Percentiles rank a stretch among this genome's conserved stretches.
phyloP scores from a whole-genome alignment of 805 yeast species.

The Candida fluviatilis region DNA sequence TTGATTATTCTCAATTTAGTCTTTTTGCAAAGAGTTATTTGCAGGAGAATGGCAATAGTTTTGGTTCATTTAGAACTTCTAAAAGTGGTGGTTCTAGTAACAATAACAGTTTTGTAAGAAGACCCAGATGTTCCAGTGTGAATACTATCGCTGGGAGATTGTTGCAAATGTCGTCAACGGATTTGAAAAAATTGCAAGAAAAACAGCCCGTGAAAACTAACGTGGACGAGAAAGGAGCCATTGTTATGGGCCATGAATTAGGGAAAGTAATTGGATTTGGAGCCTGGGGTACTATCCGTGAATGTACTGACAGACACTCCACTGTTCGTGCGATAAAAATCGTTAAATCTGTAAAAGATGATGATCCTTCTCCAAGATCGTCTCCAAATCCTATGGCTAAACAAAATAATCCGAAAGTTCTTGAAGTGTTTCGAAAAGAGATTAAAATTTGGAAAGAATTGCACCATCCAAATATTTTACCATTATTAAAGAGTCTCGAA shows the following conservation, averaged over 20 bases:
- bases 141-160: constrained; percentile 40
- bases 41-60: constrained; percentile 16
- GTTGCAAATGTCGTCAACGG: constrained; percentile 35
- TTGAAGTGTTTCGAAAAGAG: constrained; percentile 63
- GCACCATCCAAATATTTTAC: constrained; percentile 61
- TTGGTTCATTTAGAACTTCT: constrained; percentile 18
- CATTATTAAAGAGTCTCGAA: constrained; percentile 57
- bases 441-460: constrained; percentile 70
- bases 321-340: constrained; percentile 56
- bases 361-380: constrained; percentile 7
- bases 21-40: constrained; percentile 34
- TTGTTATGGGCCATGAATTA: constrained; percentile 55
- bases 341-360: constrained; percentile 35
- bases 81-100: constrained; percentile 13
- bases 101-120: constrained; percentile 27
- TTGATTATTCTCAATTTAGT: constrained; percentile 43
- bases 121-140: constrained; percentile 26
- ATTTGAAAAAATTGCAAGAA: constrained; percentile 23
- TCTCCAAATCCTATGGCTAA: constrained; percentile 9
- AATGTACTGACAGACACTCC: constrained; percentile 45
- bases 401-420: constrained; percentile 43
- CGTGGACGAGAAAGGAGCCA: constrained; percentile 65
- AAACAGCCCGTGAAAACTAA: constrained; percentile 25
- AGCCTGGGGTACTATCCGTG: constrained; percentile 85
- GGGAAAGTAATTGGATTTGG: constrained; percentile 84